Evolutionary conservation across 2,329 filamentous ascomycete genomes (phyloP).

Genomic region (Aspergillus unguis): DNA sequence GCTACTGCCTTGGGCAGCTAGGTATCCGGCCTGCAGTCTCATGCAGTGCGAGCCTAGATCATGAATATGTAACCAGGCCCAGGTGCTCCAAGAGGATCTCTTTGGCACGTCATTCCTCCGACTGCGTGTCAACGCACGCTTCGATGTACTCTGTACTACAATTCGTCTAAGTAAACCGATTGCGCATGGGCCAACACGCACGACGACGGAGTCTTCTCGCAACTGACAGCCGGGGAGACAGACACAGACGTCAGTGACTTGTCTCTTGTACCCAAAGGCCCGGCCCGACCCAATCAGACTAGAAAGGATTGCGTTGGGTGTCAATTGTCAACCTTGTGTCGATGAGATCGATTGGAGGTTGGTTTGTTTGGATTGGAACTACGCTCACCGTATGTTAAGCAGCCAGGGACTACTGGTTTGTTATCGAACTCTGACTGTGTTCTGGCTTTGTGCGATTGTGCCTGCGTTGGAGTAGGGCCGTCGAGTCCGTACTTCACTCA

Average conservation of each 20-base stretch:
- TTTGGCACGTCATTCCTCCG: conserved; percentile 21
- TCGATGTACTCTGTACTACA: conserved; percentile 10
- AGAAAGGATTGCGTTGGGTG: conserved; percentile 6
- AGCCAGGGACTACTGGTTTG: too few species aligned
- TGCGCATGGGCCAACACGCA: conserved; percentile 2
- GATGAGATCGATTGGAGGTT: conserved; percentile 9
- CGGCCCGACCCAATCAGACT: conserved; percentile 10
- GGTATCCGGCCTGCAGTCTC: conserved; percentile 20
- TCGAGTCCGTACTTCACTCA: not conserved
- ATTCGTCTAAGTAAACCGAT: not conserved
- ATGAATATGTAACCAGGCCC: conserved; percentile 10
- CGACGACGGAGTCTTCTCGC: not conserved
- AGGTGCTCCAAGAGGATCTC: conserved; percentile 7
- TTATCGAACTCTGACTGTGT: not conserved
- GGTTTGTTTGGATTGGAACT: conserved; percentile 5
- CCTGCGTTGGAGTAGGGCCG: not conserved
- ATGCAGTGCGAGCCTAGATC: conserved; percentile 20
- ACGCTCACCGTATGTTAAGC: too few species aligned
- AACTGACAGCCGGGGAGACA: too few species aligned
- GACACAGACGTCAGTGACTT: not conserved
- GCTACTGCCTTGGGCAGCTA: conserved; percentile 23
- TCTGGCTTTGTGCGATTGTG: not conserved
- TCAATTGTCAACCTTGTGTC: not conserved
- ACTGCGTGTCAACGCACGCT: conserved; percentile 9
- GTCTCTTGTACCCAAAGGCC: conserved; percentile 18